These are phyloP conservation scores for Ormosia emarginata DNA, from an alignment of 306 rosid species.

Conservation along the genomic window DNA sequence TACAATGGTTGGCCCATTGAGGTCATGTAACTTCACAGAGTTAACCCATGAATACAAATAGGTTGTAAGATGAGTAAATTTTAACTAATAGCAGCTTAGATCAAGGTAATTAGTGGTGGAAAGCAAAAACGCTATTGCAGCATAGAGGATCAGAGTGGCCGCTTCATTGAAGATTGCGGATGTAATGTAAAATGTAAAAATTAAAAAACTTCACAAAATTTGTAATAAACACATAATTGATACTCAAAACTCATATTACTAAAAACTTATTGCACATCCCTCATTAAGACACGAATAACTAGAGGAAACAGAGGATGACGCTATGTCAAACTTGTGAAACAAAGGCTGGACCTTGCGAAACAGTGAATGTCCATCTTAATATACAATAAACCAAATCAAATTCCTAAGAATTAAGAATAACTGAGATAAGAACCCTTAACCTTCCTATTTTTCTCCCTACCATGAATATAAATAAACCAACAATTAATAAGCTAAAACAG, in stretches of 20 bases:
- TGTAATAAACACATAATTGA: background rate
- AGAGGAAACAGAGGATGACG: background rate
- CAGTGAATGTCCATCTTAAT: background rate
- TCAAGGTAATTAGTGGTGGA: too few species aligned
- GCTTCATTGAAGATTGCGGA: background rate
- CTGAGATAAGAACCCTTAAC: background rate
- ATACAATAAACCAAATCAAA: background rate
- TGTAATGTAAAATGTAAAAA: background rate
- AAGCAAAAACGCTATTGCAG: background rate
- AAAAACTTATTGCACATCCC: too few species aligned
- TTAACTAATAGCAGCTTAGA: background rate
- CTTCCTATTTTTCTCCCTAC: background rate
- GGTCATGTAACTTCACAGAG: background rate
- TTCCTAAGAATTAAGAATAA: background rate
- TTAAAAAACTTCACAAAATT: background rate
- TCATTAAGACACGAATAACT: background rate
- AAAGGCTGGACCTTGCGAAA: background rate
- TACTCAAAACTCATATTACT: background rate
- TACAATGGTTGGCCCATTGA: background rate
- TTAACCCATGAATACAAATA: background rate
- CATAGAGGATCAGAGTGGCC: background rate
- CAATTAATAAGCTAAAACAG: background rate
- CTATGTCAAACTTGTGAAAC: background rate
- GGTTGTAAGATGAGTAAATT: background rate
- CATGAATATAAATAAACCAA: background rate